Evolutionary conservation across 352 stramenopile species (phyloP), one percentile per base, ranked within the genome.

Genomic region (Phytophthora brassicae): DNA sequence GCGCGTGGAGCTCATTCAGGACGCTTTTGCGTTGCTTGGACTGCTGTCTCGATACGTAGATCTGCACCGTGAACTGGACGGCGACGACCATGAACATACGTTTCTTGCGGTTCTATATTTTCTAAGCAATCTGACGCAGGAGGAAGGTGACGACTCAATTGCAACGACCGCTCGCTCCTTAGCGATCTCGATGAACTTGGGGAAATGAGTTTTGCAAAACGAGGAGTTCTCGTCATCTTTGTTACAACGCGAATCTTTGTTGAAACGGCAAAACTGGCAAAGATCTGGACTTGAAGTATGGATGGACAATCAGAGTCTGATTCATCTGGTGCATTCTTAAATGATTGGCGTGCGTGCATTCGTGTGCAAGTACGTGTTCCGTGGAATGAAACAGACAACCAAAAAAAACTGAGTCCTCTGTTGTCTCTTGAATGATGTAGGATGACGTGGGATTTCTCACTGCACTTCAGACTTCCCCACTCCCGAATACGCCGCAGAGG

Each of bases 11-110:
- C 66, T 92, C 11, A 65, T 89, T 22, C 75, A 74, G 13, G 72
- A 89, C 41, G 70, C 84, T 6, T 88, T 92, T 64, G 63, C 66
- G 28, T 56, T 92, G 28, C 47, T 90, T 13, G 75, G 67, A 7
- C 55, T 90, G 26, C 72, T 92, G 41, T 75, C 75, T 12, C 75
- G 74, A 9, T 90, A 90, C 59, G 79, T 92, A n/a, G 76, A 92
- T 72, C 48, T 92, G 7, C 57, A 47, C 2, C 60, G 42, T 1
- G 81, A 92, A 44, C 58, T 90, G 4, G 74, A 76, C 47, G 73
- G 72, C 22, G 66, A 77, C 12, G 70, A 86, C 54, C 65, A 84
- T 14, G 72, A 83, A 51, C 75, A 86, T 41, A 73, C 72, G 29
- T 88, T 92, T 65, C 38, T 84, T 16, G 80, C 70, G 2, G 70